A percentile compares a stretch with the other conserved stretches of the same genome.
phyloP scores from a whole-genome alignment of 495 filamentous ascomycete genomes.

The Daldinia decipiens region DNA sequence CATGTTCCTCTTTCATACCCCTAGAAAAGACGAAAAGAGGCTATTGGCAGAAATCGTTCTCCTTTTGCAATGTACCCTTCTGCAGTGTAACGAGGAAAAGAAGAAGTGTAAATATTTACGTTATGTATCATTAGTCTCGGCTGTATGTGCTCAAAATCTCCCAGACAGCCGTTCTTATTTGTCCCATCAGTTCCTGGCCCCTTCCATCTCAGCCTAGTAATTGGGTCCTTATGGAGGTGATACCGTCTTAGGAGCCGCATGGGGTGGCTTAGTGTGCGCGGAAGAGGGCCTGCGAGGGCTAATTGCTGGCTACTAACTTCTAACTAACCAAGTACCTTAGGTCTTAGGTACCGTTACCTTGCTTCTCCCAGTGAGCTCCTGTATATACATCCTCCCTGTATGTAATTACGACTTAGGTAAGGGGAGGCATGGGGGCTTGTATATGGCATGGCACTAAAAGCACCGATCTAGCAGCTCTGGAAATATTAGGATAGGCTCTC shows the following conservation, averaged over 20 bases:
- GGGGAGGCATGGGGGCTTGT: constrained; percentile 1
- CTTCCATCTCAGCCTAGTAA: background rate
- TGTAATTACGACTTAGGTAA: constrained; percentile 2
- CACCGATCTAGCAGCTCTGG: constrained; percentile 11
- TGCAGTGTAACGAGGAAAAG: constrained; percentile 36
- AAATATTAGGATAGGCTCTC: background rate
- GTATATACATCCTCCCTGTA: background rate
- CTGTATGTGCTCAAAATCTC: background rate
- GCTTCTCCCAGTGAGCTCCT: background rate
- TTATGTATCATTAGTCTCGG: constrained; percentile 3
- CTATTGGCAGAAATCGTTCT: background rate
- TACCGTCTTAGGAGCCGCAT: background rate
- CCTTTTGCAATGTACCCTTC: constrained; percentile 5
- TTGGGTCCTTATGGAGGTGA: background rate
- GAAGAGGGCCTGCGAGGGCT: background rate
- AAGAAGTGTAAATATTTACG: background rate
- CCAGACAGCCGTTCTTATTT: background rate
- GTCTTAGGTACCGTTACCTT: background rate
- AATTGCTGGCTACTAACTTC: background rate
- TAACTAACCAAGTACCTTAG: background rate
- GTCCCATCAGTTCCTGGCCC: background rate
- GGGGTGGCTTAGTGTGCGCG: background rate
- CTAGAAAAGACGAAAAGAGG: background rate
- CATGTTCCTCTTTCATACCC: background rate
- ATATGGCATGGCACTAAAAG: constrained; percentile 5